Conservation (phyloP, 805 yeast genomes). For the Candida corydali region DNA sequence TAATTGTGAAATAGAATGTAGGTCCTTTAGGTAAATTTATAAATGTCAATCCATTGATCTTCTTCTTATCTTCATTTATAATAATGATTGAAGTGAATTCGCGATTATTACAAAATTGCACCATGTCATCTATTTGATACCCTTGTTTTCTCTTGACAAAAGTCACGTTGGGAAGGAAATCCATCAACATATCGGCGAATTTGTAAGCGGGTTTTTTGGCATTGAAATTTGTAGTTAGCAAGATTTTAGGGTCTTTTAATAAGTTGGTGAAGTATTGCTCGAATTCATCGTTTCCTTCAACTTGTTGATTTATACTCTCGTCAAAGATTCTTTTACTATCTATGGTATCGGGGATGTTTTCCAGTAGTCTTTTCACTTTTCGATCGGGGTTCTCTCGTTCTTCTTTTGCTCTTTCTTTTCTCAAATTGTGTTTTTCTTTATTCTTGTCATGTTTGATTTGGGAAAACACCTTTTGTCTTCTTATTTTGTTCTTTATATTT, state of each 20-base stretch:
- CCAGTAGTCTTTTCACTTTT: constrained; percentile 71
- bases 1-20: constrained; percentile 82
- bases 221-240: constrained; percentile 82
- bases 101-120: constrained; percentile 73
- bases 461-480: constrained; percentile 74
- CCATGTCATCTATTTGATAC: constrained; percentile 81
- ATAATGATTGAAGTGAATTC: constrained; percentile 85
- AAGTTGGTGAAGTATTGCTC: constrained; percentile 49
- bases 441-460: constrained; percentile 69
- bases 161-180: constrained; percentile 77
- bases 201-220: constrained; percentile 87
- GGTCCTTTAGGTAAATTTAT: constrained; percentile 96
- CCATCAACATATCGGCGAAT: constrained; percentile 82
- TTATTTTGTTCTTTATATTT: constrained; percentile 67
- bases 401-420: constrained; percentile 82
- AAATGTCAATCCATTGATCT: constrained; percentile 86
- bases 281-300: constrained; percentile 59
- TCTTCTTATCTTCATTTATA: constrained; percentile 90
- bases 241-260: constrained; percentile 69
- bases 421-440: constrained; percentile 69
- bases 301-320: constrained; percentile 66
- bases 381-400: constrained; percentile 81
- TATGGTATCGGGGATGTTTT: constrained; percentile 76
- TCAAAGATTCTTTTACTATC: constrained; percentile 83
- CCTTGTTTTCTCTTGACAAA: constrained; percentile 89